phyloP scores from a whole-genome alignment of 2,329 filamentous ascomycete species.

The Corniculantispora saksenae region DNA sequence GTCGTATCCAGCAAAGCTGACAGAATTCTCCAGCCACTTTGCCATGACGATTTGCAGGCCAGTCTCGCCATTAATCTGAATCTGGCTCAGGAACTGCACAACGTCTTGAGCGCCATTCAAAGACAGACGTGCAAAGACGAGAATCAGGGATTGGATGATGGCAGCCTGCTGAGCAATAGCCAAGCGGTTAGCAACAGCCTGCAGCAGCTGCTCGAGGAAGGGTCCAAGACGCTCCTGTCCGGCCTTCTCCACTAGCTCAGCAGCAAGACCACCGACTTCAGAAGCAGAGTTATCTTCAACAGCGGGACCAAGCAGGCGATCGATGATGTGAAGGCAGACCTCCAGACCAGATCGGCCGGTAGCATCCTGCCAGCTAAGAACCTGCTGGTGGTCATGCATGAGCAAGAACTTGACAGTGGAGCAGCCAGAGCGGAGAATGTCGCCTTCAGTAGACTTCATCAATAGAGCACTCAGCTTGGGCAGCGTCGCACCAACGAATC shows the following conservation, averaged over 20 bases:
- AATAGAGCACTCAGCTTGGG: constrained; percentile 84
- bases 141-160: constrained; percentile 92
- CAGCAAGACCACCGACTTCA: constrained; percentile 93
- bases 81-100: constrained; percentile 84
- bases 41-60: constrained; percentile 86
- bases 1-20: constrained; percentile 97
- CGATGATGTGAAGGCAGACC: constrained; percentile 86
- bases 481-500: constrained; percentile 81
- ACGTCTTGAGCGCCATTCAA: constrained; percentile 85
- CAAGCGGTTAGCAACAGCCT: constrained; percentile 83
- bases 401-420: constrained; percentile 88
- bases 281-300: constrained; percentile 93
- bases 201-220: constrained; percentile 83
- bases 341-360: constrained; percentile 81
- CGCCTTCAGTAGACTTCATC: constrained; percentile 81
- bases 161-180: constrained; percentile 79
- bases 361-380: constrained; percentile 83
- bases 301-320: constrained; percentile 77
- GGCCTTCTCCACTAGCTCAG: constrained; percentile 92
- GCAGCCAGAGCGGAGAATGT: constrained; percentile 83
- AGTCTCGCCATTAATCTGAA: constrained; percentile 75
- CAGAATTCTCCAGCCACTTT: constrained; percentile 97
- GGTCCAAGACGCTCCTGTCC: constrained; percentile 88
- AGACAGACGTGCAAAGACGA: constrained; percentile 91
- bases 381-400: constrained; percentile 83